Percentiles rank a stretch among this genome's conserved stretches.
phyloP scores from a whole-genome alignment of 129 eudicot species.

The Ambrosia trifida region DNA sequence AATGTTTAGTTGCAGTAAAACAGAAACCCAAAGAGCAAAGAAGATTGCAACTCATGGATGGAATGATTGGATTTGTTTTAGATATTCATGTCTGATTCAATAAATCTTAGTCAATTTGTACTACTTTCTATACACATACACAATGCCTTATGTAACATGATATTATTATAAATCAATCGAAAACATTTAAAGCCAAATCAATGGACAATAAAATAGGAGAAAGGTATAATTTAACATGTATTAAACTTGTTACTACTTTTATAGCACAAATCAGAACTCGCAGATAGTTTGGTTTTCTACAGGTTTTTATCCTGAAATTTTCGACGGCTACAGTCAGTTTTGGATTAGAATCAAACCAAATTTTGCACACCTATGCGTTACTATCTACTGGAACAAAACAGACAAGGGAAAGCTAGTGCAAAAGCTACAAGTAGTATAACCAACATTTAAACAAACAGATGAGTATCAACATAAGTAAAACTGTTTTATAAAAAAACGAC shows the following conservation, averaged over 20 bases:
- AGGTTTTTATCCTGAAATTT: too few relatives aligned
- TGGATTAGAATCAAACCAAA: too few relatives aligned
- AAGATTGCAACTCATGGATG: neutral
- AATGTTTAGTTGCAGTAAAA: neutral
- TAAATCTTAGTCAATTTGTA: neutral
- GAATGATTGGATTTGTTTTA: neutral
- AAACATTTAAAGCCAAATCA: too few relatives aligned
- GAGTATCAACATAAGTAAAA: constrained; percentile 31
- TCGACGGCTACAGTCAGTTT: too few relatives aligned
- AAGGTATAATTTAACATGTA: too few relatives aligned
- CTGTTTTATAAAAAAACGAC: constrained; percentile 20
- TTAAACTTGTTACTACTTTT: too few relatives aligned
- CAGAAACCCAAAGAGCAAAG: neutral
- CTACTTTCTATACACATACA: too few relatives aligned
- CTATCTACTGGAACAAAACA: neutral
- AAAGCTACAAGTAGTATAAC: constrained; percentile 14
- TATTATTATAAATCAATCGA: too few relatives aligned
- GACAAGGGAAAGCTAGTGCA: neutral
- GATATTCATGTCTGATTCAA: neutral
- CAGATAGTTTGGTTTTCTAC: too few relatives aligned
- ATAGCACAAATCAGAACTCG: too few relatives aligned
- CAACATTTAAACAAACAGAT: constrained; percentile 27
- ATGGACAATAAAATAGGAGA: too few relatives aligned
- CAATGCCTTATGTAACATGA: too few relatives aligned
- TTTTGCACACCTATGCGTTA: neutral